These are phyloP conservation scores for Annulohypoxylon stygium DNA, from an alignment of 495 filamentous ascomycete species.

Conservation along the genomic window DNA sequence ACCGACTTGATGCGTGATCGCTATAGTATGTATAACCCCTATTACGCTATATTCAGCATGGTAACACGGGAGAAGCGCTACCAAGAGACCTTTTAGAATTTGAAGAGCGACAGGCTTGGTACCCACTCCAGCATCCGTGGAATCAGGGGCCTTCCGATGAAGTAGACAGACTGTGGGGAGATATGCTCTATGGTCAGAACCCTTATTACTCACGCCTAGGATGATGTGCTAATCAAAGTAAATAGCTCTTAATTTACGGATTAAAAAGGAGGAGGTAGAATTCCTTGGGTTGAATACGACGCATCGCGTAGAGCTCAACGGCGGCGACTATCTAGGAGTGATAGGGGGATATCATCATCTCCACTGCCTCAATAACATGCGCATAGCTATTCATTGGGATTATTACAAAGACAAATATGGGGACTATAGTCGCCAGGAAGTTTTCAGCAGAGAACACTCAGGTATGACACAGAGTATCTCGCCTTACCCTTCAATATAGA, in stretches of 20 bases:
- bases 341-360: conserved; percentile 2
- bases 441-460: conserved; percentile 7
- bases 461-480: background rate
- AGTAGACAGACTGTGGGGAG: background rate
- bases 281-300: conserved; percentile 9
- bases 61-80: background rate
- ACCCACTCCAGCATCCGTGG: background rate
- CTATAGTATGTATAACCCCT: background rate
- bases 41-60: background rate
- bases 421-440: background rate
- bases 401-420: conserved; percentile 2
- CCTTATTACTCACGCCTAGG: background rate
- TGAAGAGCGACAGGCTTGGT: background rate
- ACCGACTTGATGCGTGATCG: background rate
- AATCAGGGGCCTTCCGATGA: conserved; percentile 7
- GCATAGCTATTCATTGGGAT: conserved; percentile 9
- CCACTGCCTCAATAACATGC: conserved; percentile 7
- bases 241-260: conserved; percentile 2
- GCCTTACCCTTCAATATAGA: background rate
- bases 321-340: conserved; percentile 8
- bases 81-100: conserved; percentile 7
- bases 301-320: background rate
- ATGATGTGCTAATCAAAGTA: background rate
- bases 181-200: conserved; percentile 3
- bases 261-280: conserved; percentile 1